These are phyloP conservation scores for Fusarium sp. DNA, from an alignment of 2,329 filamentous ascomycete genomes.

Conservation along the genomic window DNA sequence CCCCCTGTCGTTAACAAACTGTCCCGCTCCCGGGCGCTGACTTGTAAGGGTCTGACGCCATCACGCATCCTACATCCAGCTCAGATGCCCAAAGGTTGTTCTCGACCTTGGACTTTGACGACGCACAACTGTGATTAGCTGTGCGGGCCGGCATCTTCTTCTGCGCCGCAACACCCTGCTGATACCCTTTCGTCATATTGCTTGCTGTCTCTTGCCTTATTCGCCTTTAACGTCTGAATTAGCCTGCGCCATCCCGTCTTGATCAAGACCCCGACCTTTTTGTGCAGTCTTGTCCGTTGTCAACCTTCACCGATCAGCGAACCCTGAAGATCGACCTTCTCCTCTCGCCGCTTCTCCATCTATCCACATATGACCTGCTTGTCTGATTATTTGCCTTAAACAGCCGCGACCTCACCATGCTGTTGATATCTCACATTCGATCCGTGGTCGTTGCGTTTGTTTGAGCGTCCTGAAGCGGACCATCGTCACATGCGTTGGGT, in stretches of 20 bases:
- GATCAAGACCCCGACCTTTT: conserved; percentile 5
- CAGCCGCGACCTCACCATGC: conserved; percentile 35
- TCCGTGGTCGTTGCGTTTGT: conserved; percentile 23
- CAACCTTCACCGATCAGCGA: conserved; percentile 41
- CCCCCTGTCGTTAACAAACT: conserved; percentile 25
- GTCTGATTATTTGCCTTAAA: conserved; percentile 15
- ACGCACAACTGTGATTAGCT: conserved; percentile 41
- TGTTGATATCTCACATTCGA: conserved; percentile 25
- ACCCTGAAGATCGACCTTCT: conserved; percentile 41
- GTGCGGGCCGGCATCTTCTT: conserved; percentile 28
- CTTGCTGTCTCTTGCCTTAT: conserved; percentile 21
- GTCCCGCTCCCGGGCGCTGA: conserved; percentile 5
- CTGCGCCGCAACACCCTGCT: conserved; percentile 33
- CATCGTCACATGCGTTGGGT: conserved; percentile 26
- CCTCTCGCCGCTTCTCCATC: conserved; percentile 23
- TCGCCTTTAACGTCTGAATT: conserved; percentile 8
- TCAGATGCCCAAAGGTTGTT: conserved; percentile 22
- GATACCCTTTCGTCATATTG: conserved; percentile 35
- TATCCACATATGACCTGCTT: conserved; percentile 13
- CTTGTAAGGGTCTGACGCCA: conserved; percentile 44
- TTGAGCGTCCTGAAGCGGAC: conserved; percentile 28
- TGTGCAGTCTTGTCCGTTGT: conserved; percentile 7
- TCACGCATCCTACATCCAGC: conserved; percentile 40
- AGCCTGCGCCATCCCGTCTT: conserved; percentile 20
- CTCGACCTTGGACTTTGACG: conserved; percentile 36